Evolutionary conservation across 2,329 filamentous ascomycete species (phyloP).

Genomic region (Curvularia spicifera): DNA sequence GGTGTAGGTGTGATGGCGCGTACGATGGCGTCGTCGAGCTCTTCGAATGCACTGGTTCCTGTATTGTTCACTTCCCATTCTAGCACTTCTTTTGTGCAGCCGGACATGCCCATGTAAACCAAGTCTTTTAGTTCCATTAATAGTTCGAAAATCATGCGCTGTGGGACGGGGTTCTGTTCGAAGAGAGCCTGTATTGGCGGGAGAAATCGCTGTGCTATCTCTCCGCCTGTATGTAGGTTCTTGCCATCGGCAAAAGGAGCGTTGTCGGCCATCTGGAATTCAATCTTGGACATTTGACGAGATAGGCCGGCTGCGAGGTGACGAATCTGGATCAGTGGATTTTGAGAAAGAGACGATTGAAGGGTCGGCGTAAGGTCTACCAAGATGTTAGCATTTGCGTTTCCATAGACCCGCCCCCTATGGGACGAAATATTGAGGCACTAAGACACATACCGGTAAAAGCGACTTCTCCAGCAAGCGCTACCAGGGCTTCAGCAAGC

Average conservation of each 20-base stretch:
- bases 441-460: conserved; percentile 35
- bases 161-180: conserved; percentile 38
- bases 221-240: conserved; percentile 44
- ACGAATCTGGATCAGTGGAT: conserved; percentile 44
- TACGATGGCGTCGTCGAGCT: conserved; percentile 39
- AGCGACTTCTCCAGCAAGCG: conserved; percentile 43
- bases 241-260: conserved; percentile 41
- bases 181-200: conserved; percentile 43
- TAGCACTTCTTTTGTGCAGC: conserved; percentile 35
- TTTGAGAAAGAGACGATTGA: conserved; percentile 41
- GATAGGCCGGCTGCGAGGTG: conserved; percentile 45
- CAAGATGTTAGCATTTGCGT: conserved; percentile 8
- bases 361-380: conserved; percentile 40
- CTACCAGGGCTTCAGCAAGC: conserved; percentile 44
- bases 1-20: conserved; percentile 29
- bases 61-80: conserved; percentile 40
- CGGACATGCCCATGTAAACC: conserved; percentile 35
- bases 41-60: conserved; percentile 35
- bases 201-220: conserved; percentile 43
- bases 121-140: conserved; percentile 46
- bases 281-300: conserved; percentile 44
- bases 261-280: conserved; percentile 46
- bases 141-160: conserved; percentile 46
- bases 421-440: no score
- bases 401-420: no score